Evolutionary conservation across 2,329 filamentous ascomycete genomes (phyloP).

Genomic region (Aspergillus awamori): DNA sequence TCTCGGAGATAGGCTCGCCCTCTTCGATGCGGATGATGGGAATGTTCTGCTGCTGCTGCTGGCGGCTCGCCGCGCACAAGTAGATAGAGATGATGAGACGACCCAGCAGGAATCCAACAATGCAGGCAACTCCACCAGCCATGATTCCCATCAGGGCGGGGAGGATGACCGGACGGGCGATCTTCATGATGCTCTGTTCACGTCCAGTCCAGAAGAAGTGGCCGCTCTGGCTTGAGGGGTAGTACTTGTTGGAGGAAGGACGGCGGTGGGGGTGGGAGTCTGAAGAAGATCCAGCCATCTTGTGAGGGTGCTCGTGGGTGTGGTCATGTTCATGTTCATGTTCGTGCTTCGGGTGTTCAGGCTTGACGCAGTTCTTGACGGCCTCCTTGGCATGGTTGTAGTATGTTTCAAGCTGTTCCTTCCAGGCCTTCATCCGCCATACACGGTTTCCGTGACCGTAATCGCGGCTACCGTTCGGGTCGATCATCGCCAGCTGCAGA

Average conservation of each 20-base stretch:
- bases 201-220: constrained; percentile 25
- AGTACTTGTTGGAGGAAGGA: not conserved
- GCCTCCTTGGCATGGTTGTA: constrained; percentile 19
- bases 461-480: constrained; percentile 21
- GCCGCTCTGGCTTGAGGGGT: constrained; percentile 22
- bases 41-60: not conserved
- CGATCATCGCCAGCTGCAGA: constrained; percentile 32
- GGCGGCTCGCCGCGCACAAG: constrained; percentile 12
- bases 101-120: constrained; percentile 43
- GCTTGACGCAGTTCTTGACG: constrained; percentile 12
- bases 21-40: constrained; percentile 4
- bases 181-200: constrained; percentile 28
- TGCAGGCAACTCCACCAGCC: constrained; percentile 41
- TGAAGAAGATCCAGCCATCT: not conserved
- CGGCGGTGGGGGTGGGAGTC: constrained; percentile 1
- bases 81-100: constrained; percentile 16
- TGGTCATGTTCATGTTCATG: not conserved
- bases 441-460: constrained; percentile 2
- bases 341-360: not conserved
- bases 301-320: not conserved
- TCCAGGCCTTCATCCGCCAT: constrained; percentile 31
- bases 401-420: constrained; percentile 24
- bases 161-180: constrained; percentile 42
- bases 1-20: constrained; percentile 20
- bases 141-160: constrained; percentile 42